phyloP scores from a whole-genome alignment of 2,329 filamentous ascomycete genomes.

The Neoascochyta sp. region DNA sequence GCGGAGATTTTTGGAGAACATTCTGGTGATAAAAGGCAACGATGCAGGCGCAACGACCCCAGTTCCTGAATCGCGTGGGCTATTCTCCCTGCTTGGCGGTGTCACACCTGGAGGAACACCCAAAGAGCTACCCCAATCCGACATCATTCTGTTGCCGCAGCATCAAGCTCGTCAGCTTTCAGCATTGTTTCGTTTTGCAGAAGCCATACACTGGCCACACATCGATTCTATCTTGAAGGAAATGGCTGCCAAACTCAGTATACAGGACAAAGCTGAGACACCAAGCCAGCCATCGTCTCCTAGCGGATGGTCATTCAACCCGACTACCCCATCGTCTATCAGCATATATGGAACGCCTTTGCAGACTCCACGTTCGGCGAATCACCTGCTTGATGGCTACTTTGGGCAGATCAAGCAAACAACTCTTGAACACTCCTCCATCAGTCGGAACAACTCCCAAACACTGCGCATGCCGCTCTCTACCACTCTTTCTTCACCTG shows the following conservation, averaged over 20 bases:
- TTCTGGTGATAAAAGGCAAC: slow-evolving; percentile 39
- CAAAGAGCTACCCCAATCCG: slow-evolving; percentile 17
- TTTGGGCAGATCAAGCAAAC: slow-evolving; percentile 33
- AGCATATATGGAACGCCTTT: slow-evolving; percentile 40
- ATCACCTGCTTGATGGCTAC: slow-evolving; percentile 30
- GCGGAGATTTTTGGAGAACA: slow-evolving; percentile 51
- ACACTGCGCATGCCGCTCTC: slow-evolving; percentile 33
- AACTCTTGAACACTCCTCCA: slow-evolving; percentile 5
- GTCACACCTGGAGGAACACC: slow-evolving; percentile 12
- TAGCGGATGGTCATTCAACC: slow-evolving; percentile 21
- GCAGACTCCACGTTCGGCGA: slow-evolving; percentile 32
- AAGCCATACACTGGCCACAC: slow-evolving; percentile 50
- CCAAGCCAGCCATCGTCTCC: slow-evolving; percentile 15
- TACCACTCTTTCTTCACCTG: slow-evolving; percentile 10
- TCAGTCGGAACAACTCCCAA: slow-evolving; percentile 25
- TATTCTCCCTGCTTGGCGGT: slow-evolving; percentile 28
- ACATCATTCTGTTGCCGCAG: slow-evolving; percentile 34
- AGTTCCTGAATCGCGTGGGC: slow-evolving; percentile 22
- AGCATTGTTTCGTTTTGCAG: slow-evolving; percentile 51
- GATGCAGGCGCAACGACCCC: slow-evolving; percentile 12
- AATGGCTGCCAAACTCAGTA: slow-evolving; percentile 38
- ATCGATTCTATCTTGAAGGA: slow-evolving; percentile 37
- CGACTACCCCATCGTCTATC: slow-evolving; percentile 26
- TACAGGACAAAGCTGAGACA: slow-evolving; percentile 13
- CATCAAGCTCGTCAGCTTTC: slow-evolving; percentile 44